Conservation (phyloP, 768 basidiomycete genomes). For the Mycena rosella region DNA sequence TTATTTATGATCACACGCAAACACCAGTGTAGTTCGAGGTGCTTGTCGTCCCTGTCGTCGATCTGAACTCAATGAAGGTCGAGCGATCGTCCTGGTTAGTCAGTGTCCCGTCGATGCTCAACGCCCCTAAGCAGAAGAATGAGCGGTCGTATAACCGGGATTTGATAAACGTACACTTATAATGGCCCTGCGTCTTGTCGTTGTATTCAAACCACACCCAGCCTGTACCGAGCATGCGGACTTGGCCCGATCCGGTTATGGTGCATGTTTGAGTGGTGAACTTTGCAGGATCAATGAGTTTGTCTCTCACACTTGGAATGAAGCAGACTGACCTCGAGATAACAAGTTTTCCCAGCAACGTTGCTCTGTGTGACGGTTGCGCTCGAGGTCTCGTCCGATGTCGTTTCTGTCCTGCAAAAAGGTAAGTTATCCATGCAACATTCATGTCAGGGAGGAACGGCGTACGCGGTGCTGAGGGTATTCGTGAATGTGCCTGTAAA, state of each 20-base stretch:
- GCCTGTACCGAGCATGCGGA: slow-evolving; percentile 31
- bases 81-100: slow-evolving; percentile 31
- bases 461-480: slow-evolving; percentile 17
- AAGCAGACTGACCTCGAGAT: slow-evolving; percentile 16
- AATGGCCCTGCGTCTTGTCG: slow-evolving; percentile 25
- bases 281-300: not conserved
- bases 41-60: slow-evolving; percentile 11
- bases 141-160: not conserved
- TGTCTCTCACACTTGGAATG: not conserved
- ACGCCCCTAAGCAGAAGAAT: slow-evolving; percentile 20
- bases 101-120: slow-evolving; percentile 20
- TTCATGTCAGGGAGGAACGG: not conserved
- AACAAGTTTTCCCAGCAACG: slow-evolving; percentile 19
- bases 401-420: not conserved
- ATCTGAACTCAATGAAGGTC: slow-evolving; percentile 23
- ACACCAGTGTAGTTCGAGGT: slow-evolving; percentile 14
- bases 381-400: slow-evolving; percentile 2
- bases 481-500: slow-evolving; percentile 19
- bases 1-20: not conserved
- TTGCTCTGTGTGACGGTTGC: slow-evolving; percentile 14
- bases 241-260: slow-evolving; percentile 20
- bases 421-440: not conserved
- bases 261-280: slow-evolving; percentile 29
- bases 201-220: slow-evolving; percentile 38
- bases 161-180: slow-evolving; percentile 18